Conservation (phyloP, 352 stramenopile species). For the Blastocystis sp. region DNA sequence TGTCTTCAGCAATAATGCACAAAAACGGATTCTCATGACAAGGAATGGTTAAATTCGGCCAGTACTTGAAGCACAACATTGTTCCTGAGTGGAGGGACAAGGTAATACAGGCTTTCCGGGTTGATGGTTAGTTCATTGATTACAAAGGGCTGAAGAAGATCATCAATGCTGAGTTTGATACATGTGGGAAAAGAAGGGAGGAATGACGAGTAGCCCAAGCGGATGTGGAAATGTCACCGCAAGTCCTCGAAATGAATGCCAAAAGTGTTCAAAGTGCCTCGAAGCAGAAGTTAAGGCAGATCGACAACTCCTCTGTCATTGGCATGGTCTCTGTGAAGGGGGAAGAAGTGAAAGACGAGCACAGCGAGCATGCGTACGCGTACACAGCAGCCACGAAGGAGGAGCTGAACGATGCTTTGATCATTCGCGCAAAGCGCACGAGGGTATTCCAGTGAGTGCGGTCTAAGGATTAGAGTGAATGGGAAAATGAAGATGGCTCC, state of each 20-base stretch:
- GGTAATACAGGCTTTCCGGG: neutral
- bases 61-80: constrained; percentile 68
- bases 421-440: constrained; percentile 33
- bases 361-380: neutral
- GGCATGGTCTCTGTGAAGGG: constrained; percentile 48
- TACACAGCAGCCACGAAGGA: constrained; percentile 11
- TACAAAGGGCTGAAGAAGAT: constrained; percentile 68
- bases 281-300: constrained; percentile 1
- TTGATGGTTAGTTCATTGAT: constrained; percentile 28
- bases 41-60: constrained; percentile 51
- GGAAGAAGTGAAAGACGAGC: neutral
- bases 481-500: constrained; percentile 40
- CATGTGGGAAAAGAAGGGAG: neutral
- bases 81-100: constrained; percentile 67
- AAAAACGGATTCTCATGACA: neutral
- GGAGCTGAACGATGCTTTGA: constrained; percentile 2
- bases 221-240: constrained; percentile 24
- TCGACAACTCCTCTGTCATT: constrained; percentile 5
- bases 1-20: too few relatives aligned
- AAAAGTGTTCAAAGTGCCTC: neutral
- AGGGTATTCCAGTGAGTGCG: neutral
- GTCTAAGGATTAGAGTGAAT: constrained; percentile 40
- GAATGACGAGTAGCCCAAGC: neutral
- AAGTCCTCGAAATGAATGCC: neutral
- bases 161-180: constrained; percentile 7